A percentile compares a stretch with the other conserved stretches of the same genome.
phyloP scores from a whole-genome alignment of 495 filamentous ascomycete species.

The Neurospora sp. region DNA sequence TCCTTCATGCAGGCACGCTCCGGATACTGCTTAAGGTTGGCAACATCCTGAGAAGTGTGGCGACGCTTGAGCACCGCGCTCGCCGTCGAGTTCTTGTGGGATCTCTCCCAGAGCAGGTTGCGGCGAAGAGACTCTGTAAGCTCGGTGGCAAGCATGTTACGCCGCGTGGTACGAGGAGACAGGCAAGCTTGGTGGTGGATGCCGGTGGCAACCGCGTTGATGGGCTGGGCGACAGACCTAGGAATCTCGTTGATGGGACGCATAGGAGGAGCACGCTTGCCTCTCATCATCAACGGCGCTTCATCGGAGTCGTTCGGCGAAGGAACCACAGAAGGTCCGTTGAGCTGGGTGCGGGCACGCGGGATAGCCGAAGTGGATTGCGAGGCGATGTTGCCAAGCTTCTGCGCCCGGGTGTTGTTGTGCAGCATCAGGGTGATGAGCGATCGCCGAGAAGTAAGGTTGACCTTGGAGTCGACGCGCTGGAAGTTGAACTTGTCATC shows the following conservation, averaged over 20 bases:
- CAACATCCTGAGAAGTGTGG: conserved; percentile 84
- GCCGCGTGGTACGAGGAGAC: conserved; percentile 83
- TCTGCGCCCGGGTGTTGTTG: conserved; percentile 50
- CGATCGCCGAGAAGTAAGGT: conserved; percentile 77
- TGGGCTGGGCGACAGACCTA: conserved; percentile 64
- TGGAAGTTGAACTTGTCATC: conserved; percentile 75
- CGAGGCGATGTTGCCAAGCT: conserved; percentile 55
- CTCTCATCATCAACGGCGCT: conserved; percentile 57
- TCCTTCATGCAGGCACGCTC: conserved; percentile 40
- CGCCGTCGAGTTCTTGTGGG: conserved; percentile 68
- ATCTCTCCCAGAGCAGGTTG: conserved; percentile 27
- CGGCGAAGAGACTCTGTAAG: conserved; percentile 43
- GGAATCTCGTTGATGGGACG: conserved; percentile 57
- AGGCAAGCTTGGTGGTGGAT: conserved; percentile 56
- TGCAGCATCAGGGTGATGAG: conserved; percentile 85
- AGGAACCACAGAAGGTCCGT: conserved; percentile 58
- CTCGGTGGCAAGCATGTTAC: conserved; percentile 95
- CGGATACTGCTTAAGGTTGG: conserved; percentile 72
- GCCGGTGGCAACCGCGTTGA: conserved; percentile 61
- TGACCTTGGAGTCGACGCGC: conserved; percentile 78
- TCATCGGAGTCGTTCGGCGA: conserved; percentile 64
- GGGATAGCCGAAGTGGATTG: conserved; percentile 72
- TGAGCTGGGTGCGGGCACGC: conserved; percentile 61
- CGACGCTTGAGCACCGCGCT: conserved; percentile 82
- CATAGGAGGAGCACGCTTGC: conserved; percentile 30